phyloP scores from a whole-genome alignment of 495 filamentous ascomycete species.

The Penicillium longicatenatum region DNA sequence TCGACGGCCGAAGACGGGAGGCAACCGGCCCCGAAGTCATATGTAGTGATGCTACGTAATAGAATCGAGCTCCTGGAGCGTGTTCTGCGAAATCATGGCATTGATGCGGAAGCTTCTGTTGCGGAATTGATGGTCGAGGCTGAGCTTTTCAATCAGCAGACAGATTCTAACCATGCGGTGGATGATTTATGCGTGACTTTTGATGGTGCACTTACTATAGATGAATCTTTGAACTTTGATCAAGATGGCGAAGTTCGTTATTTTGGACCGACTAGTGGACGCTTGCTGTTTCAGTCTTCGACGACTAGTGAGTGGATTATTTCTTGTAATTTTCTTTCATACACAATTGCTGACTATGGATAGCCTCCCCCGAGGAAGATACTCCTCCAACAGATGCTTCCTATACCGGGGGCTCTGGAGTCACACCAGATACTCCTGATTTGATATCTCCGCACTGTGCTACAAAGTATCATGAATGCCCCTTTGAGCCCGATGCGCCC shows the following conservation, averaged over 20 bases:
- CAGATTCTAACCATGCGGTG: slow-evolving; percentile 7
- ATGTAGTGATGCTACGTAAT: slow-evolving; percentile 31
- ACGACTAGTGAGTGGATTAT: slow-evolving; percentile 12
- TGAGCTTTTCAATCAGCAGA: slow-evolving; percentile 5
- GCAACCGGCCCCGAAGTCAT: slow-evolving; percentile 33
- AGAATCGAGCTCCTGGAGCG: slow-evolving; percentile 30
- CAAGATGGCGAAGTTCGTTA: slow-evolving; percentile 35
- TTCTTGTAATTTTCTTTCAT: background rate
- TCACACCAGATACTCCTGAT: background rate
- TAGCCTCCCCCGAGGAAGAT: slow-evolving; percentile 18
- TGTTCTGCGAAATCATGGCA: slow-evolving; percentile 23
- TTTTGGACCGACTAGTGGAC: slow-evolving; percentile 33
- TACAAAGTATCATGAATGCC: background rate
- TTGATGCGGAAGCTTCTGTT: slow-evolving; percentile 27
- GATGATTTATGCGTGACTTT: slow-evolving; percentile 28
- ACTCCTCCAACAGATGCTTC: slow-evolving; percentile 13
- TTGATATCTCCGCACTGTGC: background rate
- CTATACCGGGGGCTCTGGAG: background rate
- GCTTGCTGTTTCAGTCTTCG: slow-evolving; percentile 25
- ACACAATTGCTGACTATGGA: slow-evolving; percentile 6
- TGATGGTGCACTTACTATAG: slow-evolving; percentile 30
- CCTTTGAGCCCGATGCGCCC: slow-evolving; percentile 1
- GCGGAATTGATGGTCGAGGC: slow-evolving; percentile 21
- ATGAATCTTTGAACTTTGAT: slow-evolving; percentile 36
- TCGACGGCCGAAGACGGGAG: slow-evolving; percentile 30